phyloP scores from a whole-genome alignment of 345 rosid species.

The Cardamine occulta region DNA sequence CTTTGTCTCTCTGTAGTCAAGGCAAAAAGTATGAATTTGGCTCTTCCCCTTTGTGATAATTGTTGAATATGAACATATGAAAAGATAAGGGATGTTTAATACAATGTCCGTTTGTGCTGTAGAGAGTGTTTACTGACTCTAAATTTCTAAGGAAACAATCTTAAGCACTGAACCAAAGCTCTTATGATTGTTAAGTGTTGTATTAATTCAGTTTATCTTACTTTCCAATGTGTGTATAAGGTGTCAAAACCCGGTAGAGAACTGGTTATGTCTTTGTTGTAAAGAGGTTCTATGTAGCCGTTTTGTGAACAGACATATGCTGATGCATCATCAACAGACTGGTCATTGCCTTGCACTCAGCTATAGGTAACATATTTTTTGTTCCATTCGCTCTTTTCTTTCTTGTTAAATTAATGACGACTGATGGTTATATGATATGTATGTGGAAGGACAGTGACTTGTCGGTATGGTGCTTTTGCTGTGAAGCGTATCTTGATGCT shows the following conservation, averaged over 20 bases:
- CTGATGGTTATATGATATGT: background rate
- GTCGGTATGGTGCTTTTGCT: constrained; percentile 85
- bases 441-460: constrained; percentile 60
- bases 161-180: background rate
- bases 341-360: constrained; percentile 76
- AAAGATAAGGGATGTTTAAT: no score
- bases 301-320: constrained; percentile 88
- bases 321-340: constrained; percentile 66
- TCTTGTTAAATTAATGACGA: background rate
- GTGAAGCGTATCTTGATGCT: constrained; percentile 83
- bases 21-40: background rate
- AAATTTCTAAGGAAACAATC: background rate
- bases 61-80: background rate
- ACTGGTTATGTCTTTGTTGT: constrained; percentile 84
- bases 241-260: constrained; percentile 82
- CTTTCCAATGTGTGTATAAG: constrained; percentile 38
- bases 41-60: background rate
- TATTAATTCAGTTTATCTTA: background rate
- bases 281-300: constrained; percentile 92
- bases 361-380: constrained; percentile 55
- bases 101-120: no score
- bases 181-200: background rate
- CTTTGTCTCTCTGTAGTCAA: background rate
- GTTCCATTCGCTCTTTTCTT: background rate
- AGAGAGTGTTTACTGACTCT: background rate